A percentile compares a stretch with the other conserved stretches of the same genome.
These are phyloP conservation scores for Oehlia diaphana DNA, from an alignment of 192 early-diverging fungal genomes.

Conservation along the genomic window DNA sequence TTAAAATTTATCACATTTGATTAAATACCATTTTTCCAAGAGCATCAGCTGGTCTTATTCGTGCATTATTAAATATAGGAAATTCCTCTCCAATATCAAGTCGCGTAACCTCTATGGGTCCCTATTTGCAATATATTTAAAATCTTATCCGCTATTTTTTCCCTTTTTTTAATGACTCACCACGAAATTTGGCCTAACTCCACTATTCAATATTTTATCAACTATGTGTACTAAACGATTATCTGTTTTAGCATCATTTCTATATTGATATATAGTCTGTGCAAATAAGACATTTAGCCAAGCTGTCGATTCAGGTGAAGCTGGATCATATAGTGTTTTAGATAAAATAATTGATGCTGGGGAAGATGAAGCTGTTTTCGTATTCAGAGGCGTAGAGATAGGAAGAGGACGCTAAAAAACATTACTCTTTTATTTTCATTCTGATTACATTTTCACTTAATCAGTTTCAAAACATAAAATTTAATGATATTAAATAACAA, in stretches of 20 bases:
- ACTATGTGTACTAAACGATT: constrained; percentile 63
- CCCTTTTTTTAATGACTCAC: constrained; percentile 43
- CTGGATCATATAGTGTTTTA: constrained; percentile 57
- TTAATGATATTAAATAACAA: background rate
- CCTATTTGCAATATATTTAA: constrained; percentile 34
- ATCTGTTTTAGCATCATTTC: constrained; percentile 70
- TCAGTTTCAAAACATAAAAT: background rate
- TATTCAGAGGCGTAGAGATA: constrained; percentile 41
- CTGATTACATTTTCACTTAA: background rate
- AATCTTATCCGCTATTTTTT: background rate
- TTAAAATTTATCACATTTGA: background rate
- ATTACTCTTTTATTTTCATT: background rate
- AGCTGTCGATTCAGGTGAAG: constrained; percentile 68
- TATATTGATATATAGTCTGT: constrained; percentile 71
- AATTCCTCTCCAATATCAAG: constrained; percentile 60
- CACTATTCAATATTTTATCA: constrained; percentile 69
- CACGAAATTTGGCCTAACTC: constrained; percentile 67
- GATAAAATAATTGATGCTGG: constrained; percentile 56
- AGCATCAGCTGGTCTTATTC: constrained; percentile 54
- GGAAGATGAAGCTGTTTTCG: constrained; percentile 55
- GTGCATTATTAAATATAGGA: constrained; percentile 55
- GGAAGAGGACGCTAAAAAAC: constrained; percentile 29
- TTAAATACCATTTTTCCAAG: constrained; percentile 49
- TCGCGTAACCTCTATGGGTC: constrained; percentile 58
- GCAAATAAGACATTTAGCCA: constrained; percentile 85